phyloP scores from a whole-genome alignment of 2,329 filamentous ascomycete genomes.

The Stemphylium beticola region DNA sequence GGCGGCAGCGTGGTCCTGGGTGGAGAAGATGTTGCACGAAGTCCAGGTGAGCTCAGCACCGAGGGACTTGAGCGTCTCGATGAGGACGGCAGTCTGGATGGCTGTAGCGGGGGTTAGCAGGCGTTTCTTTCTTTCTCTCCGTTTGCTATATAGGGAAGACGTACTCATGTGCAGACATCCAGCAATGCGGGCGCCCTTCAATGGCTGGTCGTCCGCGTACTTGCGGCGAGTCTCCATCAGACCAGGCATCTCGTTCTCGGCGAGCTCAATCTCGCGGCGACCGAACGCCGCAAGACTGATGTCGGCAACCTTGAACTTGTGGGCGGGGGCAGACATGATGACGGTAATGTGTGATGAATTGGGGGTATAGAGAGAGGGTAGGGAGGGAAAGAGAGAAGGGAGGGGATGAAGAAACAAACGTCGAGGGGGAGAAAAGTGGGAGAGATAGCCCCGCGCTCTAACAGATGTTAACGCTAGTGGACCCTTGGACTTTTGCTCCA shows the following conservation, averaged over 20 bases:
- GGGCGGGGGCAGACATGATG: constrained; percentile 76
- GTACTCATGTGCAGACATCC: constrained; percentile 97
- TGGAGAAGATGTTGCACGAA: constrained; percentile 99
- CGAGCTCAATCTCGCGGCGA: constrained; percentile 98
- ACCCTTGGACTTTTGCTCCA: constrained; percentile 11
- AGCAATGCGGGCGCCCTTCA: constrained; percentile 93
- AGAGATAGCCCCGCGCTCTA: constrained; percentile 21
- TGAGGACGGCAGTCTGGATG: constrained; percentile 98
- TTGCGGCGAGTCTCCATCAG: constrained; percentile 93
- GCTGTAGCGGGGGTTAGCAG: constrained; percentile 56
- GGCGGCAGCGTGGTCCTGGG: constrained; percentile 96
- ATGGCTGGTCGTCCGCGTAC: constrained; percentile 91
- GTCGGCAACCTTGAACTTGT: constrained; percentile 98
- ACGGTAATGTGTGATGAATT: constrained; percentile 26
- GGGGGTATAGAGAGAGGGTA: constrained; percentile 10
- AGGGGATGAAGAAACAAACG: constrained; percentile 15
- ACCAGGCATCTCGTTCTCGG: constrained; percentile 92
- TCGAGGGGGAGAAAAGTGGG: constrained; percentile 16
- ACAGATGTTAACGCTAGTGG: constrained; percentile 15
- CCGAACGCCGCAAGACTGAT: constrained; percentile 96
- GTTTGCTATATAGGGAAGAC: constrained; percentile 31
- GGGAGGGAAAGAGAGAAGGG: constrained; percentile 18
- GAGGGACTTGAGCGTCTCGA: constrained; percentile 93
- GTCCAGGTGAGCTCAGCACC: constrained; percentile 99
- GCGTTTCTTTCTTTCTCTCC: background rate